phyloP scores from a whole-genome alignment of 1,139 yeast genomes.

The Pneumocystis oryctolagi region DNA sequence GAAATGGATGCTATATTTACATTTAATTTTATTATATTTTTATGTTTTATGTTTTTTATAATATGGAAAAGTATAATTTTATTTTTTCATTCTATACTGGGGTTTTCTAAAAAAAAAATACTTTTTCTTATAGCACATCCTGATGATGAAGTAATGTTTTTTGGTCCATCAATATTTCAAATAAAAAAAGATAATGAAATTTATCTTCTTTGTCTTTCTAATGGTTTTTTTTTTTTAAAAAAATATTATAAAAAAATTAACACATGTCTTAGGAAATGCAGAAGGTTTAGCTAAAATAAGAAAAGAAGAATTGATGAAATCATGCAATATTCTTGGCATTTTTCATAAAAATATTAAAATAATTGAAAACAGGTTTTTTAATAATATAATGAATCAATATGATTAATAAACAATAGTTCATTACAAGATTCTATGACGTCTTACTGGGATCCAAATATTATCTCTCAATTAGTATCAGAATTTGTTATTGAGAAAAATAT shows the following conservation, averaged over 20 bases:
- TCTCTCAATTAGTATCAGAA: conserved; percentile 18
- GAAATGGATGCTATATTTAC: background rate
- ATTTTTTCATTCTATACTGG: background rate
- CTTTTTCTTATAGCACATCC: conserved; percentile 76
- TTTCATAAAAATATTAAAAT: conserved; percentile 32
- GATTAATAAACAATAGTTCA: background rate
- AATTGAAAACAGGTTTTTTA: conserved; percentile 33
- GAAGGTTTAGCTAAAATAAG: conserved; percentile 58
- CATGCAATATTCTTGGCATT: conserved; percentile 48
- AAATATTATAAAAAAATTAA: conserved; percentile 45
- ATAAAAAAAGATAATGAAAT: conserved; percentile 1
- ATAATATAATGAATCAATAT: background rate
- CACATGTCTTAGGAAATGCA: conserved; percentile 67
- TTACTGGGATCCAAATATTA: conserved; percentile 44
- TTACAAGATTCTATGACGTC: conserved; percentile 53
- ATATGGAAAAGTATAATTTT: background rate
- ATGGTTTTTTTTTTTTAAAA: conserved; percentile 31
- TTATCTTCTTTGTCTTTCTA: conserved; percentile 3
- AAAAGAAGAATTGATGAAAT: conserved; percentile 39
- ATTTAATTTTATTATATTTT: background rate
- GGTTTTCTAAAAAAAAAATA: conserved; percentile 14
- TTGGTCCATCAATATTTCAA: conserved; percentile 52
- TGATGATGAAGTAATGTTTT: conserved; percentile 97
- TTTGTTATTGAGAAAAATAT: background rate
- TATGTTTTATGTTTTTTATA: background rate